Evolutionary conservation across 1,284 basidiomycete species (phyloP).

Genomic region (Sphagnurus paluster): DNA sequence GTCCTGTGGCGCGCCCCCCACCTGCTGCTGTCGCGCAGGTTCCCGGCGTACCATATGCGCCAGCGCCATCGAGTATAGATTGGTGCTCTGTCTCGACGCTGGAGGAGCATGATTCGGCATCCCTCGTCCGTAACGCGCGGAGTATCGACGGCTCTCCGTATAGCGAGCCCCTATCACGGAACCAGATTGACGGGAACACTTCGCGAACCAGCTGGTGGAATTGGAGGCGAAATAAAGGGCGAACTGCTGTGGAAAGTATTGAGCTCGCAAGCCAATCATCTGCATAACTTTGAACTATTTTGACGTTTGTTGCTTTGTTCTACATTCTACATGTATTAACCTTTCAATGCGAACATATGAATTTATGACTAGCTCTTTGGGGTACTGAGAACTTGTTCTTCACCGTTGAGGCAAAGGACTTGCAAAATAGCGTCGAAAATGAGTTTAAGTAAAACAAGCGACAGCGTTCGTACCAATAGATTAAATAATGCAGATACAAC

Average conservation of each 20-base stretch:
- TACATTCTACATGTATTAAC: not conserved
- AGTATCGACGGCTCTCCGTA: slow-evolving; percentile 1
- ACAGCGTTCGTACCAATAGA: not conserved
- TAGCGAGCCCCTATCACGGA: not conserved
- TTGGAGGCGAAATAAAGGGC: not conserved
- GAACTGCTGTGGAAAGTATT: not conserved
- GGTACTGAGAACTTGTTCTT: no score
- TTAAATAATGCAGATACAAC: slow-evolving; percentile 8
- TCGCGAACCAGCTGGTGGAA: not conserved
- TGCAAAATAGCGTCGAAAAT: no score
- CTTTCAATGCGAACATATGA: no score
- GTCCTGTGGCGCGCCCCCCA: not conserved
- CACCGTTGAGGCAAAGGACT: no score
- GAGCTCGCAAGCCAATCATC: not conserved
- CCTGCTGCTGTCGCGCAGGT: not conserved
- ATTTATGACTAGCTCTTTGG: not conserved
- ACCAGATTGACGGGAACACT: no score
- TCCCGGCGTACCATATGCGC: not conserved
- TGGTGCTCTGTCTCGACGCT: not conserved
- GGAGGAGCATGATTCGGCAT: slow-evolving; percentile 8
- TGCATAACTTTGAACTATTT: not conserved
- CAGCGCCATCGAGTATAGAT: not conserved
- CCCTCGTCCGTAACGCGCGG: slow-evolving; percentile 8
- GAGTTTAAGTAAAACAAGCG: no score
- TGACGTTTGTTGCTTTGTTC: not conserved